These are phyloP conservation scores for Yamadazyma dushanensis DNA, from an alignment of 1,139 yeast species.

Conservation along the genomic window DNA sequence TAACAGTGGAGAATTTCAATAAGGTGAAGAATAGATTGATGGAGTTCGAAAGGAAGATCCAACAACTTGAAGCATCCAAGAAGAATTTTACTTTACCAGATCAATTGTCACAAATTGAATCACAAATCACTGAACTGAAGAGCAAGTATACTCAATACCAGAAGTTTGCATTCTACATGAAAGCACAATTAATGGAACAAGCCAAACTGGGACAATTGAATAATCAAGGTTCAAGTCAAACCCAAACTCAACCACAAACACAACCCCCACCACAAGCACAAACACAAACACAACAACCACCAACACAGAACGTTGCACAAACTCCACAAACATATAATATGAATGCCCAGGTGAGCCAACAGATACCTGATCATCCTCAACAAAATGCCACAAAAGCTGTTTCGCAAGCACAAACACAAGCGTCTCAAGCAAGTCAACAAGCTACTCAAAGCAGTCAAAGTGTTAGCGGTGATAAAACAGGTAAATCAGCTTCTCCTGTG, in stretches of 20 bases:
- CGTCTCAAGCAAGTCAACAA: conserved; percentile 8
- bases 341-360: background rate
- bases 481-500: conserved; percentile 12
- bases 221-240: conserved; percentile 7
- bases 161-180: conserved; percentile 40
- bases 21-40: conserved; percentile 38
- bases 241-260: background rate
- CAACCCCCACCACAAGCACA: background rate
- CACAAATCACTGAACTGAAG: conserved; percentile 35
- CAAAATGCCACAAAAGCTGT: conserved; percentile 5
- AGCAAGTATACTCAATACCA: conserved; percentile 39
- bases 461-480: conserved; percentile 7
- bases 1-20: conserved; percentile 42
- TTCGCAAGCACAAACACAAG: conserved; percentile 7
- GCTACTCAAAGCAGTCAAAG: too few species aligned
- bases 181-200: conserved; percentile 38
- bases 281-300: too few species aligned
- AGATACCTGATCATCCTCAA: conserved; percentile 5
- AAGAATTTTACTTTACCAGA: conserved; percentile 27
- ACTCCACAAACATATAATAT: conserved; percentile 1
- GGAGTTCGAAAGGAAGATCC: conserved; percentile 45
- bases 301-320: conserved; percentile 1
- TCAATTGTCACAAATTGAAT: conserved; percentile 35
- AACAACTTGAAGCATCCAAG: conserved; percentile 27
- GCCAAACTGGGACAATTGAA: conserved; percentile 18